A percentile compares a stretch with the other conserved stretches of the same genome.
phyloP scores from a whole-genome alignment of 1,284 basidiomycete genomes.

The Sanghuangporus baumii region DNA sequence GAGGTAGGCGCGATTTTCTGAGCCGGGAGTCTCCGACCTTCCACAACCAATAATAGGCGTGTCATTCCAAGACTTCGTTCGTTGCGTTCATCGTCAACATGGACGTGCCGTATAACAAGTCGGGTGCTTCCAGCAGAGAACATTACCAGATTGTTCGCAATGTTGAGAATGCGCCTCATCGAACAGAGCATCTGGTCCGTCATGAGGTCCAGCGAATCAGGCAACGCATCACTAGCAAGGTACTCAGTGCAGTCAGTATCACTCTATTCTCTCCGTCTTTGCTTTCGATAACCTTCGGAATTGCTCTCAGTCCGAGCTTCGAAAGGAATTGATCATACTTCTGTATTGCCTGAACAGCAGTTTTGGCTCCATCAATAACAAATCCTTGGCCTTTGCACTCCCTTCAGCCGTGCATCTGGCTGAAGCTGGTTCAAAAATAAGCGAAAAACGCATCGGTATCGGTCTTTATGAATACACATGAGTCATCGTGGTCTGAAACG shows the following conservation, averaged over 20 bases:
- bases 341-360: conserved; percentile 61
- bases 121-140: conserved; percentile 64
- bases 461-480: conserved; percentile 5
- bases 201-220: conserved; percentile 54
- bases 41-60: conserved; percentile 9
- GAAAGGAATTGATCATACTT: conserved; percentile 45
- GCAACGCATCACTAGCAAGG: conserved; percentile 40
- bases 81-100: conserved; percentile 30
- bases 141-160: conserved; percentile 70
- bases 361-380: conserved; percentile 33
- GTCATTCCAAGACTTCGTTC: conserved; percentile 5
- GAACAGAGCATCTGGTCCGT: conserved; percentile 51
- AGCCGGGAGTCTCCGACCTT: background rate
- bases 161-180: conserved; percentile 53
- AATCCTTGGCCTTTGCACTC: conserved; percentile 58
- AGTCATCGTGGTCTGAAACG: background rate
- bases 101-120: conserved; percentile 70
- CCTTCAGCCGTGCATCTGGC: conserved; percentile 67
- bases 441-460: conserved; percentile 66
- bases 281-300: conserved; percentile 51
- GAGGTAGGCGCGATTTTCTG: background rate
- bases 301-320: conserved; percentile 24
- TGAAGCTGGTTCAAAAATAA: conserved; percentile 52
- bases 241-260: conserved; percentile 44
- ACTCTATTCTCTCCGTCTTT: conserved; percentile 4